phyloP scores from a whole-genome alignment of 345 rosid species.

The Gynandropsis gynandra region DNA sequence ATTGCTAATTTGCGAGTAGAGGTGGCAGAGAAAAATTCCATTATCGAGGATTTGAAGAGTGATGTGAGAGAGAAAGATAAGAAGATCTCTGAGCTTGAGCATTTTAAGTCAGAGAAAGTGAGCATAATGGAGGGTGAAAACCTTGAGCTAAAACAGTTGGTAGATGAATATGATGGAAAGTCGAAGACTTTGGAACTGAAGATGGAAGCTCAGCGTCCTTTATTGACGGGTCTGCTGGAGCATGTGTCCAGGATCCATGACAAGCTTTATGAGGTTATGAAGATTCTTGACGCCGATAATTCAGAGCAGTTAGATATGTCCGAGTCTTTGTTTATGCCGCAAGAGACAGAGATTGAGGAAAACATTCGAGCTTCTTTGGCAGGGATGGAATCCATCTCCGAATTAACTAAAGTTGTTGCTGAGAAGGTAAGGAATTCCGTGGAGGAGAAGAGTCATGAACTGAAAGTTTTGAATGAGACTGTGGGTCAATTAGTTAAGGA shows the following conservation, averaged over 20 bases:
- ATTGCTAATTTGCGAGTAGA: slow-evolving; percentile 69
- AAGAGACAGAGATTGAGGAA: slow-evolving; percentile 74
- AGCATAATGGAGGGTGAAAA: slow-evolving; percentile 44
- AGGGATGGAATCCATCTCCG: slow-evolving; percentile 82
- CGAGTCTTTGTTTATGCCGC: slow-evolving; percentile 82
- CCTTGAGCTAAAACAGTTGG: slow-evolving; percentile 52
- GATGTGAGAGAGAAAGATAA: slow-evolving; percentile 46
- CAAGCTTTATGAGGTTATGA: slow-evolving; percentile 49
- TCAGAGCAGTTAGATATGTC: slow-evolving; percentile 64
- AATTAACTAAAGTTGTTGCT: slow-evolving; percentile 52
- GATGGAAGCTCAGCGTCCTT: slow-evolving; percentile 62
- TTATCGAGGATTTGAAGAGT: slow-evolving; percentile 53
- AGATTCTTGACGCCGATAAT: slow-evolving; percentile 50
- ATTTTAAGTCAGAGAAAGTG: slow-evolving; percentile 41
- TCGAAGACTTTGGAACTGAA: slow-evolving; percentile 48
- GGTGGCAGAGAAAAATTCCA: slow-evolving; percentile 45
- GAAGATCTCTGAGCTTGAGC: slow-evolving; percentile 47
- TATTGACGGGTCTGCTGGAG: slow-evolving; percentile 77
- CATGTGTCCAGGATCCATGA: slow-evolving; percentile 74
- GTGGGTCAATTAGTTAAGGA: slow-evolving; percentile 62
- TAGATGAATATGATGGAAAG: slow-evolving; percentile 70
- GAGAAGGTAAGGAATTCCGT: slow-evolving; percentile 53
- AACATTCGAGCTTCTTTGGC: slow-evolving; percentile 82
- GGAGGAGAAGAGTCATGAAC: slow-evolving; percentile 55
- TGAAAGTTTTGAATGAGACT: slow-evolving; percentile 64